phyloP scores from a whole-genome alignment of 1,284 basidiomycete species.

The Lignosus rhinocerotis region DNA sequence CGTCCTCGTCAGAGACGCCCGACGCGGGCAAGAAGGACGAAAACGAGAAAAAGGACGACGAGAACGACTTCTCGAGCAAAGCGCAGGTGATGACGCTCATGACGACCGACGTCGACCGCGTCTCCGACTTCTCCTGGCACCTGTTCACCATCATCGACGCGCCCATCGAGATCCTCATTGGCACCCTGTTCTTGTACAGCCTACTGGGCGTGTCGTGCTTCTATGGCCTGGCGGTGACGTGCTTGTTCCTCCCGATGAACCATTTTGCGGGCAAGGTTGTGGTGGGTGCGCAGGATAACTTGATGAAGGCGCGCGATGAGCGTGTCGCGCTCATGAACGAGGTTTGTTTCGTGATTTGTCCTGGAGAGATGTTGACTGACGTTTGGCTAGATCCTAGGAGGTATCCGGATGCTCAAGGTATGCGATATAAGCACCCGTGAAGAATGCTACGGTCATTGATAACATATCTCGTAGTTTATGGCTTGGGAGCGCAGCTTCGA shows the following conservation, averaged over 20 bases:
- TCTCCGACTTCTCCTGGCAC: constrained; percentile 85
- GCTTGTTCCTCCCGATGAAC: constrained; percentile 85
- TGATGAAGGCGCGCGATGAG: constrained; percentile 92
- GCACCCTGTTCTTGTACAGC: constrained; percentile 78
- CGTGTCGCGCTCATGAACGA: constrained; percentile 93
- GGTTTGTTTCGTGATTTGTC: constrained; percentile 36
- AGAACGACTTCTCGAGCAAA: constrained; percentile 84
- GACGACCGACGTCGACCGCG: constrained; percentile 90
- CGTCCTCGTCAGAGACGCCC: constrained; percentile 36
- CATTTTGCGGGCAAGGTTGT: constrained; percentile 87
- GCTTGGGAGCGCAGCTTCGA: constrained; percentile 95
- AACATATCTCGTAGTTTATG: constrained; percentile 65
- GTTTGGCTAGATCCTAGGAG: constrained; percentile 68
- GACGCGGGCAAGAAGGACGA: constrained; percentile 2
- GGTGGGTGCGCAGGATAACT: constrained; percentile 80
- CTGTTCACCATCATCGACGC: constrained; percentile 76
- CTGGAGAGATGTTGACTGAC: not conserved
- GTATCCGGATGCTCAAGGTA: constrained; percentile 92
- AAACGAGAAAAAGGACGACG: constrained; percentile 51
- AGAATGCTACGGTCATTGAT: not conserved
- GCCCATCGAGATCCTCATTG: constrained; percentile 84
- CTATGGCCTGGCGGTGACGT: constrained; percentile 80
- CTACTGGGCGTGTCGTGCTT: constrained; percentile 82
- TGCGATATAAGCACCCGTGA: not conserved
- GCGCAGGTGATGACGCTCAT: constrained; percentile 87